Evolutionary conservation across 148 eudicot genomes (phyloP).

Genomic region (Vaccinium vitisidaea): DNA sequence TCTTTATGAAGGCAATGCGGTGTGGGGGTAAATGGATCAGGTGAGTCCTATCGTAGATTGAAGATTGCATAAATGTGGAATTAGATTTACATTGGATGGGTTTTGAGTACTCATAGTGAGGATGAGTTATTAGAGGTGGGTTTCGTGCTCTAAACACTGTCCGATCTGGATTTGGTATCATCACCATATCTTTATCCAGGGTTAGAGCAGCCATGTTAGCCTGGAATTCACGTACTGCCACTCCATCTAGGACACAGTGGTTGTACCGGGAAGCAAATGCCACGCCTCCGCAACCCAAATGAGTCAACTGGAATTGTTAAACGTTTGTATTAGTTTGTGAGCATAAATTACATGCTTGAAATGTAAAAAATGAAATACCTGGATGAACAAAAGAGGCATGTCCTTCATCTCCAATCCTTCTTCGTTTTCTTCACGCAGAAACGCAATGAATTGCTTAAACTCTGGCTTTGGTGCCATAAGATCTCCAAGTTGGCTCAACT

Average conservation of each 20-base stretch:
- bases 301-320: conserved; percentile 13
- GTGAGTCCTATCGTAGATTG: background rate
- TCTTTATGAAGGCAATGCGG: background rate
- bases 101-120: conserved; percentile 17
- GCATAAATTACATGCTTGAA: background rate
- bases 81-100: background rate
- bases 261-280: conserved; percentile 26
- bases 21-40: conserved; percentile 1
- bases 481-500: conserved; percentile 23
- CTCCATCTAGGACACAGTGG: conserved; percentile 25
- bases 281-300: conserved; percentile 21
- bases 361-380: conserved; percentile 13
- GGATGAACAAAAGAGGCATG: conserved; percentile 29
- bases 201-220: conserved; percentile 29
- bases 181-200: background rate
- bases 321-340: background rate
- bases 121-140: conserved; percentile 10
- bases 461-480: conserved; percentile 24
- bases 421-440: conserved; percentile 19
- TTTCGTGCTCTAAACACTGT: conserved; percentile 9
- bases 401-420: conserved; percentile 12
- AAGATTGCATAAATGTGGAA: background rate
- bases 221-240: conserved; percentile 22
- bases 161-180: conserved; percentile 11
- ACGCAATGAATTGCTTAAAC: conserved; percentile 20